Evolutionary conservation across 176 grass and related monocot species (phyloP).

Genomic region (Triticum monococcum): DNA sequence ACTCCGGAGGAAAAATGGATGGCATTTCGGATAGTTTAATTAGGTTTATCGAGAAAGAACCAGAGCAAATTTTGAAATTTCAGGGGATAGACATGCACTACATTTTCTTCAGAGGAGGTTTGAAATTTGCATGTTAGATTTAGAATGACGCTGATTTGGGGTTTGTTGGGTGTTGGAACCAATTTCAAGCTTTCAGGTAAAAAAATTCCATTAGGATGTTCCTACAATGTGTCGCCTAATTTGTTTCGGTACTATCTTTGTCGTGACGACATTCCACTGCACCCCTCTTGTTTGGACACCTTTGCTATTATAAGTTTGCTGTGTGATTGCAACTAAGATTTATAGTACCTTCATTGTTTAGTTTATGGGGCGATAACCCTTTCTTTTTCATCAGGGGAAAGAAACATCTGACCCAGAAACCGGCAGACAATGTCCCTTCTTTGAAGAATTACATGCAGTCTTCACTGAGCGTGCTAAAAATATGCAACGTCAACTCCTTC

Average conservation of each 20-base stretch:
- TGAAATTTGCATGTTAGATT: constrained; percentile 16
- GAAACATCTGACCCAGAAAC: constrained; percentile 91
- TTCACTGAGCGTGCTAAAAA: constrained; percentile 79
- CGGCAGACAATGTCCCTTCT: constrained; percentile 82
- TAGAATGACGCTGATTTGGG: neutral
- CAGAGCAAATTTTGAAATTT: neutral
- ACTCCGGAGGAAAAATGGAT: neutral
- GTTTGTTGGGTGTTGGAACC: constrained; percentile 13
- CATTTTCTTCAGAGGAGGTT: neutral
- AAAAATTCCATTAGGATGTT: neutral
- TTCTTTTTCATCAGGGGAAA: constrained; percentile 62
- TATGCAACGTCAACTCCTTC: constrained; percentile 87
- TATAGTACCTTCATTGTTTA: constrained; percentile 21
- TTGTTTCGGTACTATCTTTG: neutral
- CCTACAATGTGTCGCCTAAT: neutral
- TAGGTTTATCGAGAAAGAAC: neutral
- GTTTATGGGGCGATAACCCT: neutral
- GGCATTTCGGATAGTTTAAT: neutral
- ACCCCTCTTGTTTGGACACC: constrained; percentile 12
- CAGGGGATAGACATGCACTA: neutral
- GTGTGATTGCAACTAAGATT: neutral
- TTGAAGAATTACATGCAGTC: constrained; percentile 80
- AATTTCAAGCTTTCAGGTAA: constrained; percentile 16
- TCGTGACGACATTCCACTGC: neutral
- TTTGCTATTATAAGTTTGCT: neutral